Evolutionary conservation across 441 rosid genomes (phyloP).

Genomic region (Arabidopsis lyrata): DNA sequence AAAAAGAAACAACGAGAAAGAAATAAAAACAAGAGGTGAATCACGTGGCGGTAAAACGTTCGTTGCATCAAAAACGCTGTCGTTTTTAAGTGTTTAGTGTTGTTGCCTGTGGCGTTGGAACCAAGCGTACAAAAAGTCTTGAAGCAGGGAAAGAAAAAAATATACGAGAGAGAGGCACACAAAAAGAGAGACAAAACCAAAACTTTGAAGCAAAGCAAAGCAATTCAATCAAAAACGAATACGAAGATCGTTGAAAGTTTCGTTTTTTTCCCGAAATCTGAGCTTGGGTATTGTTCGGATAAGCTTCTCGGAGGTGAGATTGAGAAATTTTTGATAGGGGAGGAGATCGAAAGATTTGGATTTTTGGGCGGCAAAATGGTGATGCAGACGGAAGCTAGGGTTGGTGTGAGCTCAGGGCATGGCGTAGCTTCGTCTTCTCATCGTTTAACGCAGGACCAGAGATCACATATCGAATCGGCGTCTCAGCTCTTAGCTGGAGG

Average conservation of each 20-base stretch:
- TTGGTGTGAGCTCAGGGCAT: slow-evolving; percentile 71
- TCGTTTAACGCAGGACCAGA: slow-evolving; percentile 51
- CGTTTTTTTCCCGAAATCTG: background rate
- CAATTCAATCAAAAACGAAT: background rate
- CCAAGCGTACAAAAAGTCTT: slow-evolving; percentile 32
- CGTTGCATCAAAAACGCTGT: background rate
- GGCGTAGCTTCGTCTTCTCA: slow-evolving; percentile 51
- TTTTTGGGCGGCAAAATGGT: slow-evolving; percentile 37
- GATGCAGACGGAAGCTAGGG: slow-evolving; percentile 93
- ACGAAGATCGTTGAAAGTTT: background rate
- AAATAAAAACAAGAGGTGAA: background rate
- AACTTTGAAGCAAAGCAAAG: slow-evolving; percentile 39
- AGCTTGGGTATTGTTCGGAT: slow-evolving; percentile 14
- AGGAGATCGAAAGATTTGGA: slow-evolving; percentile 4
- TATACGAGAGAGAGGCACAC: slow-evolving; percentile 16
- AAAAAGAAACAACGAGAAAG: too few species aligned
- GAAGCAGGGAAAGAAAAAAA: slow-evolving; percentile 13
- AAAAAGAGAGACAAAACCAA: slow-evolving; percentile 27
- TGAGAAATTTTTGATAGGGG: background rate
- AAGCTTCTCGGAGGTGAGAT: slow-evolving; percentile 2
- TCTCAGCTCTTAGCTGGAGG: slow-evolving; percentile 93
- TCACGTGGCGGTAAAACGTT: slow-evolving; percentile 39
- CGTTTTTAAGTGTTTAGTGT: background rate
- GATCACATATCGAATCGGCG: slow-evolving; percentile 75
- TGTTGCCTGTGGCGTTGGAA: slow-evolving; percentile 40